Percentiles rank a stretch among this genome's conserved stretches.
Conservation (phyloP, 352 stramenopile species). For the Phytophthora lateralis region DNA sequence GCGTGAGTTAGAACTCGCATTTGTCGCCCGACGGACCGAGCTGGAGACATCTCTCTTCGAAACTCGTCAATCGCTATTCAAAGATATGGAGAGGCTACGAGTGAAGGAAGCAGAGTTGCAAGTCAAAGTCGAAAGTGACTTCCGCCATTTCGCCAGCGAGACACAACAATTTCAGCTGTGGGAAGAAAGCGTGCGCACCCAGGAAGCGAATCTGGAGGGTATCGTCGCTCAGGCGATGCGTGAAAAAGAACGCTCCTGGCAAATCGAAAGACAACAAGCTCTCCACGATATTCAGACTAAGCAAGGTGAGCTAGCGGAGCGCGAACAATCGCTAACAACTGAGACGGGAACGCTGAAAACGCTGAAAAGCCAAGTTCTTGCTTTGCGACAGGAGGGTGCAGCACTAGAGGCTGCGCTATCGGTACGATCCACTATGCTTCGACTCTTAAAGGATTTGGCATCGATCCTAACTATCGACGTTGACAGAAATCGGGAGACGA, state of each 20-base stretch:
- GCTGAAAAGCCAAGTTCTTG: constrained; percentile 24
- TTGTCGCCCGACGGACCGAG: constrained; percentile 52
- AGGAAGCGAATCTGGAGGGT: constrained; percentile 54
- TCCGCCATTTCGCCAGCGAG: constrained; percentile 48
- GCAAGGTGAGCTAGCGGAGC: constrained; percentile 38
- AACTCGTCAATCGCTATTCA: constrained; percentile 64
- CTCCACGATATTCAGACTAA: constrained; percentile 35
- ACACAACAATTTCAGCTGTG: constrained; percentile 52
- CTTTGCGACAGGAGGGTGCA: constrained; percentile 27
- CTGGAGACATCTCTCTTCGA: constrained; percentile 72
- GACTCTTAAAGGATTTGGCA: background rate
- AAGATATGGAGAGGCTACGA: constrained; percentile 66
- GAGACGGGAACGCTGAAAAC: constrained; percentile 34
- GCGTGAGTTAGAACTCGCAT: constrained; percentile 63
- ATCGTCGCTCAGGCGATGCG: constrained; percentile 44
- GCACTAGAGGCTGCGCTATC: constrained; percentile 29
- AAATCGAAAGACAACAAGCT: constrained; percentile 47
- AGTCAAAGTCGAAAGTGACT: constrained; percentile 51
- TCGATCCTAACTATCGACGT: background rate
- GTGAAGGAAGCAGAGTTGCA: constrained; percentile 60
- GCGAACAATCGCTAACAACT: constrained; percentile 28
- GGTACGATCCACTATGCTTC: constrained; percentile 14
- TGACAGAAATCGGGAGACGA: constrained; percentile 33
- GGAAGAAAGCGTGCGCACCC: constrained; percentile 48
- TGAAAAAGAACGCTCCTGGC: constrained; percentile 56